These are phyloP conservation scores for Cryphonectria radicalis DNA, from an alignment of 2,329 filamentous ascomycete species.

Conservation along the genomic window DNA sequence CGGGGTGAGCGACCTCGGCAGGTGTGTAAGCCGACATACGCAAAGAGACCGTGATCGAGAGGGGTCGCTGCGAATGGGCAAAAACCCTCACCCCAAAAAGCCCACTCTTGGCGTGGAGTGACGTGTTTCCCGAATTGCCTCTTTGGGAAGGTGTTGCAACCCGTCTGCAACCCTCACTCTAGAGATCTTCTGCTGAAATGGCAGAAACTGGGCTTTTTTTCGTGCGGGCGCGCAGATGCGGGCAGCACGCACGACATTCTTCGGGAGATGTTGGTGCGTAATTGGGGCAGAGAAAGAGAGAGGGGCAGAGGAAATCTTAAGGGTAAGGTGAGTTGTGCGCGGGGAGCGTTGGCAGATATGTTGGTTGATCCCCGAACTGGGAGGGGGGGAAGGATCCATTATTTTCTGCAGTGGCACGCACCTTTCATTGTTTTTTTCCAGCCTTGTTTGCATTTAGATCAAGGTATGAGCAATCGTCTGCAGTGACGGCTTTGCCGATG, in stretches of 20 bases:
- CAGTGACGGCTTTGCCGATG: neutral
- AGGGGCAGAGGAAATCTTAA: neutral
- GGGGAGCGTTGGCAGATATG: neutral
- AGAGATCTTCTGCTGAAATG: neutral
- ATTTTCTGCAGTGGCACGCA: neutral
- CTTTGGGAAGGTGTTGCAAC: conserved; percentile 20
- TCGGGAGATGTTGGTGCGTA: neutral
- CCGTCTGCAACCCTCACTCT: conserved; percentile 9
- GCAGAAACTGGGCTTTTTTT: neutral
- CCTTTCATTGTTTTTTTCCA: neutral
- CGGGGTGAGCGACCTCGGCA: conserved; percentile 19
- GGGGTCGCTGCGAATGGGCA: neutral
- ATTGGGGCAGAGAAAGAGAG: neutral
- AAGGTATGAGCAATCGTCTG: neutral
- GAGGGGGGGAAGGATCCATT: neutral
- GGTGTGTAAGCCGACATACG: conserved; percentile 9
- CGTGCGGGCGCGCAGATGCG: conserved; percentile 19
- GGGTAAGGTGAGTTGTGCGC: conserved; percentile 10
- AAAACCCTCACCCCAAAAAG: neutral
- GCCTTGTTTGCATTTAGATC: neutral
- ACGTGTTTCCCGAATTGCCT: conserved; percentile 24
- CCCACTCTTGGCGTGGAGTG: conserved; percentile 13
- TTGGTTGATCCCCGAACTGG: conserved; percentile 3
- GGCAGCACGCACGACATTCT: conserved; percentile 1
- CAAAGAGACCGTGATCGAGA: neutral